These are phyloP conservation scores for Hericium erinaceus DNA, from an alignment of 768 basidiomycete species.

Conservation along the genomic window DNA sequence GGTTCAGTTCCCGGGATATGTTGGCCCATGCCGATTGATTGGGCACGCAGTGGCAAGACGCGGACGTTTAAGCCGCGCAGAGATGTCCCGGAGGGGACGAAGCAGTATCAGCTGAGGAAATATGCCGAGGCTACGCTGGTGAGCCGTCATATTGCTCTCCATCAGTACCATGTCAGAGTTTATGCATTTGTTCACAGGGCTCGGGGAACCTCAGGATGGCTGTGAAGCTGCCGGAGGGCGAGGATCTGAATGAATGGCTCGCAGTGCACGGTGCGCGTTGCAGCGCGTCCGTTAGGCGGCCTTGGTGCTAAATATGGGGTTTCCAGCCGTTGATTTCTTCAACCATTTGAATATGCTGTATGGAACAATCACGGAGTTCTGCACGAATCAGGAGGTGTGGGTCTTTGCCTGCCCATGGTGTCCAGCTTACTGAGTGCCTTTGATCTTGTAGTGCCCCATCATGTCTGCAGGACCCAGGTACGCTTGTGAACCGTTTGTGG, in stretches of 20 bases:
- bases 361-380: conserved; percentile 97
- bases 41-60: conserved; percentile 64
- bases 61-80: conserved; percentile 95
- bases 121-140: conserved; percentile 94
- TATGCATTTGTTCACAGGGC: conserved; percentile 41
- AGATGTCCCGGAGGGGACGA: conserved; percentile 91
- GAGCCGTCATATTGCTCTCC: too few species aligned
- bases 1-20: background rate
- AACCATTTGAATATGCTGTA: conserved; percentile 99
- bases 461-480: conserved; percentile 95
- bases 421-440: background rate
- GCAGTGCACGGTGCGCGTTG: conserved; percentile 79
- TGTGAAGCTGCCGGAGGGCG: conserved; percentile 91
- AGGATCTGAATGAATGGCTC: conserved; percentile 98
- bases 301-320: background rate
- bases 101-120: conserved; percentile 96
- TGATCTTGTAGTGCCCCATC: conserved; percentile 64
- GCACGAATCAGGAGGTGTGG: conserved; percentile 82
- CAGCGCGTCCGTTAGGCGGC: background rate
- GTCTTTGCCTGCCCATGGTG: background rate
- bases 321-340: conserved; percentile 94
- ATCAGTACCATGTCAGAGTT: background rate
- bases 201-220: conserved; percentile 92
- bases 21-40: background rate
- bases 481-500: conserved; percentile 18